Evolutionary conservation across 306 rosid species (phyloP), one percentile per base, ranked within the genome.

Genomic region (Quercus wislizeni): DNA sequence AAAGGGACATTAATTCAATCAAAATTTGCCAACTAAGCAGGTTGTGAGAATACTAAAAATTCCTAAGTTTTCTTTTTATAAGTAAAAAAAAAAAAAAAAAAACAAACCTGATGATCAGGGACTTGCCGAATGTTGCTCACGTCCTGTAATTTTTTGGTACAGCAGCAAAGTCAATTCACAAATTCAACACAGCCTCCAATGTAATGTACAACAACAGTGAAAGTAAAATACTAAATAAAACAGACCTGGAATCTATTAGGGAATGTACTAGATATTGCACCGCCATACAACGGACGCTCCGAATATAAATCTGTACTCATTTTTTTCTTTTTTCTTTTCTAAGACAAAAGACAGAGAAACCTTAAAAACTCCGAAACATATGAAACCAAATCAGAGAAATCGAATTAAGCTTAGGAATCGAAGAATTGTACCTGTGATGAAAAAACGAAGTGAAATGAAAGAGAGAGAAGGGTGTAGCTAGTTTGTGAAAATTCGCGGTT

Each of bases 31-130:
- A 46, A 9, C 52, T 11, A 46, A 2, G 52, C 52, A 46, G 14
- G 52, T 46, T 46, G 14, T 46, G 52, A 46, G 6, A 35, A 35
- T 35, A 35, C 2, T 35, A 35, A 35, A 35, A 35, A 35, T 35
- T 35, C 41, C 41, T 6, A 35, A 6, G 41, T 6, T 57, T 7
- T 57, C 25, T 35, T 35, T 35, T 35, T 35, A 1, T 35, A 35
- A 35, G 41, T 7, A 57, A 3, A 3, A 57, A 57, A 43, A 28
- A 0, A 30, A 19, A 23, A 23, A 23, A 23, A 19, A 27, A 20
- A 57, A 30, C 83, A 59, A 74, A 91, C 98, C 95, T 92, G 97
- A 83, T 94, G 97, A 87, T 88, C 90, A 35, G 97, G 97, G 27
- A 94, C 99, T 83, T 92, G 79, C 31, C 99, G 89, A 77, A 94